These are phyloP conservation scores for Durotheca rogersii DNA, from an alignment of 495 filamentous ascomycete genomes.

Conservation along the genomic window DNA sequence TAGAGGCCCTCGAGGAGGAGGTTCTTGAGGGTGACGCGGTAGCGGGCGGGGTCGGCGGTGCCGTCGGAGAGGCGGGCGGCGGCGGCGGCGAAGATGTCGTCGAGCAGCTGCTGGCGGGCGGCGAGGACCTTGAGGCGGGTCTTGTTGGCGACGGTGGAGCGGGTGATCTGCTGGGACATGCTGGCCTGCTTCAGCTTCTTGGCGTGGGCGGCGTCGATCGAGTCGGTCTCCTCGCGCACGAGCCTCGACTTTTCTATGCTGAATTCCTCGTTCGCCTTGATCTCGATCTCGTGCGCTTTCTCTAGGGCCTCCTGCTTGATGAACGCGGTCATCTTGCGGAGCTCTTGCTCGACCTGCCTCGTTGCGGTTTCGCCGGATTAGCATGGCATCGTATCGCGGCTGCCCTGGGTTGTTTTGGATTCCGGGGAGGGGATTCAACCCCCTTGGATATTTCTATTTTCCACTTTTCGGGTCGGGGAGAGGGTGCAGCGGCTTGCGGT, in stretches of 20 bases:
- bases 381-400: not conserved
- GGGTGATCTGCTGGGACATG: conserved; percentile 97
- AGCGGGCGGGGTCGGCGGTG: conserved; percentile 68
- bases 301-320: conserved; percentile 97
- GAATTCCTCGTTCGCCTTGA: conserved; percentile 98
- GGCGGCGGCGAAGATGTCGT: conserved; percentile 85
- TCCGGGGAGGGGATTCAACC: not conserved
- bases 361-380: conserved; percentile 14
- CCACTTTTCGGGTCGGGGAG: no score
- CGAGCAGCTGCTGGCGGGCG: conserved; percentile 84
- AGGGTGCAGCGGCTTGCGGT: not conserved
- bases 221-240: conserved; percentile 85
- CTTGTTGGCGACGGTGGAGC: conserved; percentile 92
- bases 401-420: not conserved
- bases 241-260: conserved; percentile 98
- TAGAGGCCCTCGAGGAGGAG: conserved; percentile 89
- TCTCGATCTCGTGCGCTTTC: conserved; percentile 92
- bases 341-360: conserved; percentile 84
- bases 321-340: conserved; percentile 99
- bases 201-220: conserved; percentile 89
- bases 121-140: conserved; percentile 83
- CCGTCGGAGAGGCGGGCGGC: conserved; percentile 63
- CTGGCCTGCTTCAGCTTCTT: conserved; percentile 97
- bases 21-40: conserved; percentile 71
- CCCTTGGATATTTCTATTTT: no score